These are phyloP conservation scores for Aspergillus incahuasiensis DNA, from an alignment of 495 filamentous ascomycete genomes.

Conservation along the genomic window DNA sequence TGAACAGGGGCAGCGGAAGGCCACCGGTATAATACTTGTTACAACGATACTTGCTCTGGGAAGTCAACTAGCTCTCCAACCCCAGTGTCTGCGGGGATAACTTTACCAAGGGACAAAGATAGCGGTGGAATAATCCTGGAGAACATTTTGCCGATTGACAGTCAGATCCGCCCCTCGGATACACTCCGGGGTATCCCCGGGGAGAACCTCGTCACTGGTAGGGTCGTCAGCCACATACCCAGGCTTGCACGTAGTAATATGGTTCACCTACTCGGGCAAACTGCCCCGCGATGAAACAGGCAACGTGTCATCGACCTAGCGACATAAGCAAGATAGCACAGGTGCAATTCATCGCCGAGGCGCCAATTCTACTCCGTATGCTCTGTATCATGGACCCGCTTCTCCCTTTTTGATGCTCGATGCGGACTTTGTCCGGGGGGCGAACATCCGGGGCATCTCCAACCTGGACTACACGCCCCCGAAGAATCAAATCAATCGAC, in stretches of 20 bases:
- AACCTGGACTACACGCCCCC: not conserved
- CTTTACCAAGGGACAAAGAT: not conserved
- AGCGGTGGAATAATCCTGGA: not conserved
- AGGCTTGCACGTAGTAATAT: not conserved
- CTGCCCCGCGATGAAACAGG: not conserved
- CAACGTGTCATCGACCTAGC: constrained; percentile 3
- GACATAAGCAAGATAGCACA: not conserved
- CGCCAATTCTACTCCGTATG: not conserved
- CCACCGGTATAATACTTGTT: not conserved
- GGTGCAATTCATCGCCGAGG: not conserved
- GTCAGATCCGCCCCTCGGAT: not conserved
- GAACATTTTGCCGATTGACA: constrained; percentile 5
- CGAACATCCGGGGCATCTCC: not conserved
- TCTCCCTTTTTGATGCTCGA: not conserved
- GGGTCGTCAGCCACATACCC: not conserved
- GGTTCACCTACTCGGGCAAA: constrained; percentile 1
- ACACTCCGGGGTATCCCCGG: constrained; percentile 4
- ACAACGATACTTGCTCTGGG: not conserved
- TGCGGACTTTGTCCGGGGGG: constrained; percentile 7
- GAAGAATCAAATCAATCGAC: not conserved
- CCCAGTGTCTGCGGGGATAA: not conserved
- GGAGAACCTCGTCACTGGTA: too few species aligned
- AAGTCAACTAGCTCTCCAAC: not conserved
- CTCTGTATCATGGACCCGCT: not conserved
- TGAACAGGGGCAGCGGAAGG: not conserved